Percentiles rank a stretch among this genome's conserved stretches.
Conservation (phyloP, 2,329 filamentous ascomycete species). For the Ophiostoma sp. region DNA sequence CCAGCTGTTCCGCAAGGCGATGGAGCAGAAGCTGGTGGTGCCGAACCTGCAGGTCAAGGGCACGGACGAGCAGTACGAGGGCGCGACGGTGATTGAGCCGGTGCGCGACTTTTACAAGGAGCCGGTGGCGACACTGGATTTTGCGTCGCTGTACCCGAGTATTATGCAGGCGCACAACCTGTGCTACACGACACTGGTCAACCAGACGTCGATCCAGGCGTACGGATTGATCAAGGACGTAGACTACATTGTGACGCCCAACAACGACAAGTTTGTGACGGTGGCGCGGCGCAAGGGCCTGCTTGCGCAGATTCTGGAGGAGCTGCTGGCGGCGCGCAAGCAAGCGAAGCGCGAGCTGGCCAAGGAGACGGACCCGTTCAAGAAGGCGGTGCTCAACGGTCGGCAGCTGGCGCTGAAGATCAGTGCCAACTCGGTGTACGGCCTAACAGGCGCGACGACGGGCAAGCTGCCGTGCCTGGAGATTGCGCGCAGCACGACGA, state of each 20-base stretch:
- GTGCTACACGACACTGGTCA: slow-evolving; percentile 91
- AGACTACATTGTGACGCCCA: slow-evolving; percentile 94
- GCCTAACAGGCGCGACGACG: slow-evolving; percentile 89
- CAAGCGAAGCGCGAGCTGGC: slow-evolving; percentile 87
- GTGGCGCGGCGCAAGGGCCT: slow-evolving; percentile 84
- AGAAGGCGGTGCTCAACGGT: slow-evolving; percentile 95
- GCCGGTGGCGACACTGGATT: slow-evolving; percentile 95
- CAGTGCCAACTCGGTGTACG: slow-evolving; percentile 96
- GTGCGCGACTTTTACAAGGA: slow-evolving; percentile 90
- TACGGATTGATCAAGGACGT: slow-evolving; percentile 76
- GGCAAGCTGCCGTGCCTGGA: slow-evolving; percentile 92
- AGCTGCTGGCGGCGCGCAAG: slow-evolving; percentile 86
- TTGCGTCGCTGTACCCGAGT: slow-evolving; percentile 94
- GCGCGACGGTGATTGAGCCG: slow-evolving; percentile 95
- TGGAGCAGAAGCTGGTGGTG: slow-evolving; percentile 90
- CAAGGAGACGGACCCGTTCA: slow-evolving; percentile 88
- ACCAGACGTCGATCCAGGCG: slow-evolving; percentile 69
- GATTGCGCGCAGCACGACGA: slow-evolving; percentile 94
- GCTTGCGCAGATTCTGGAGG: slow-evolving; percentile 90
- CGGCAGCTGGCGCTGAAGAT: slow-evolving; percentile 93
- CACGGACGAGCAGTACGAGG: slow-evolving; percentile 87
- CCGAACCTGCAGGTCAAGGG: slow-evolving; percentile 71
- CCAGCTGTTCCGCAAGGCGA: slow-evolving; percentile 89
- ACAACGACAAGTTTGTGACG: slow-evolving; percentile 89
- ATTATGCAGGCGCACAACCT: slow-evolving; percentile 99